These are phyloP conservation scores for Sanguinoderma infundibulare DNA, from an alignment of 1,284 basidiomycete genomes.

Conservation along the genomic window DNA sequence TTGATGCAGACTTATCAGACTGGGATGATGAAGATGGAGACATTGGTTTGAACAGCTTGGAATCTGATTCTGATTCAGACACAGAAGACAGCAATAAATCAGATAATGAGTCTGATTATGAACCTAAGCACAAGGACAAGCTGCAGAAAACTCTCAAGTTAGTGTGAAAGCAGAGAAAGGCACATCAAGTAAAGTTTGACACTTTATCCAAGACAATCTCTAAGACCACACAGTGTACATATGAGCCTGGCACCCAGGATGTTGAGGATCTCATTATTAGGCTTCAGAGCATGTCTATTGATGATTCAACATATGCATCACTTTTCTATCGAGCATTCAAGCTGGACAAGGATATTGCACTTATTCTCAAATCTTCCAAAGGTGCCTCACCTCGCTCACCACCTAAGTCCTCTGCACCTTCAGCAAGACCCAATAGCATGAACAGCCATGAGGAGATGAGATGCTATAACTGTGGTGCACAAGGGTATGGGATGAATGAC, in stretches of 20 bases:
- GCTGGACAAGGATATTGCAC: no score
- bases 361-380: no score
- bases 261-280: neutral
- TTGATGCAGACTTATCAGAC: neutral
- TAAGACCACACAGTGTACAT: neutral
- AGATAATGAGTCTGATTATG: neutral
- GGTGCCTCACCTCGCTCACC: neutral
- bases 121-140: neutral
- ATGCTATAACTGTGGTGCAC: neutral
- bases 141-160: neutral
- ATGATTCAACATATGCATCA: neutral
- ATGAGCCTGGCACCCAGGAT: neutral
- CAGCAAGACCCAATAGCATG: neutral
- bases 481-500: neutral
- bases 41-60: no score
- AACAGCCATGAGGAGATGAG: neutral
- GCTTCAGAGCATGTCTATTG: neutral
- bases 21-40: neutral
- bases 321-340: no score
- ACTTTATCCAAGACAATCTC: neutral
- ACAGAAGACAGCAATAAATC: neutral
- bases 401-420: neutral
- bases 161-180: neutral
- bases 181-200: neutral
- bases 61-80: neutral